Evolutionary conservation across 1,284 basidiomycete genomes (phyloP), one percentile per base, ranked within the genome.

Genomic region (Puccinia coronata): DNA sequence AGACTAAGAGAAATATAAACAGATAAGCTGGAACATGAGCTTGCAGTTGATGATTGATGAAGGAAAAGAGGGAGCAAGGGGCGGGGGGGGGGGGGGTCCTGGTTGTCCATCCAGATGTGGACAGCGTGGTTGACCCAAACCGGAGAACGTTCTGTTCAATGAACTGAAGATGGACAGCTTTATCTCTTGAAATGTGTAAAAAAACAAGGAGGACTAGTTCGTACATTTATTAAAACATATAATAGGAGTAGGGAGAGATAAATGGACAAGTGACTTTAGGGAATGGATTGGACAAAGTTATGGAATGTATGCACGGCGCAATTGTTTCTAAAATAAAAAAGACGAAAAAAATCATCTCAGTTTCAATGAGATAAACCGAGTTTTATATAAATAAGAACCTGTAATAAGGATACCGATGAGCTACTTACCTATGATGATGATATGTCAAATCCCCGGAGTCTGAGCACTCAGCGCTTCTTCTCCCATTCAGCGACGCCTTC

Each of bases 401-500:
- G n/a, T 57, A n/a, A 20, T 25, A 47, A 47, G 43, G 43, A 18
- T 47, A 47, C 43, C 20, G 6, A 47, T 12, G 31, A 23, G n/a
- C 51, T 8, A 61, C 59, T 61, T 14, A 61, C 59, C 59, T 34
- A 36, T 18, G 34, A 63, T 63, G 12, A 63, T 39, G 20, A 63
- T 63, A 20, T 18, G 20, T 47, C 67, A 47, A 11, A 25, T 43
- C 20, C n/a, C 34, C 20, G 23, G 25, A 20, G 63, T 12, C 41
- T 5, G 23, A 69, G 11, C 18, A 28, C 31, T 72, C 36, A 80
- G 39, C 70, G 65, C 51, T 80, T 80, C 69, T 80, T 80, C 73
- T 72, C 78, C 78, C 78, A 80, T 51, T 72, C 78, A 47, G 69
- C 69, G 18, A 55, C 53, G 12, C 78, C 78, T 72, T 80, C 78